A percentile compares a stretch with the other conserved stretches of the same genome.
Evolutionary conservation across 1,284 basidiomycete genomes (phyloP).

Genomic region (Ganoderma multipileum): DNA sequence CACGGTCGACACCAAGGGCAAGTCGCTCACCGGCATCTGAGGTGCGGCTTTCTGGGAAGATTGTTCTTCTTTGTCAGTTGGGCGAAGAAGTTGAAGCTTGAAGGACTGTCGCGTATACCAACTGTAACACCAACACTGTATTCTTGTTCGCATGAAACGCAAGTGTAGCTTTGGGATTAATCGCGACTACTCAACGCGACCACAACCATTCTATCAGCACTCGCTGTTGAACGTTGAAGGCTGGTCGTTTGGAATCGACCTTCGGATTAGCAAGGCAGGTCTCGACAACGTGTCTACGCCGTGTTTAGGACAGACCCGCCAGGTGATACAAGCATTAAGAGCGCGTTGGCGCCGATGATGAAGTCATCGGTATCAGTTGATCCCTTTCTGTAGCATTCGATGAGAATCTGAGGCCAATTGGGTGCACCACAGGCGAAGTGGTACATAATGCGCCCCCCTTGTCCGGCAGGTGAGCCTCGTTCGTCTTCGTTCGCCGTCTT

Average conservation of each 20-base stretch:
- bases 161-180: background rate
- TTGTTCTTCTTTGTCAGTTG: background rate
- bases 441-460: background rate
- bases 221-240: background rate
- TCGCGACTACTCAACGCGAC: background rate
- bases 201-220: background rate
- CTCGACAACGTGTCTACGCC: too few relatives aligned
- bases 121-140: conserved; percentile 17
- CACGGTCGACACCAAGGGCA: conserved; percentile 47
- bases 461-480: background rate
- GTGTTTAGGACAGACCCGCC: background rate
- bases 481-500: conserved; percentile 1
- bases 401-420: conserved; percentile 8
- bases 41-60: background rate
- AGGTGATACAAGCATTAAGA: background rate
- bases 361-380: conserved; percentile 23
- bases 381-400: conserved; percentile 8
- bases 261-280: too few relatives aligned
- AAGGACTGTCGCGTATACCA: conserved; percentile 2
- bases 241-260: too few relatives aligned
- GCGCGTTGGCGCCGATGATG: conserved; percentile 19
- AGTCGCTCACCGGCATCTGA: conserved; percentile 34
- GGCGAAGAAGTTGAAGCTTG: conserved; percentile 1
- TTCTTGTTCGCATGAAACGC: background rate
- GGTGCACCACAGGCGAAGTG: background rate